phyloP scores from a whole-genome alignment of 345 rosid species.

The Aegle marmelos region DNA sequence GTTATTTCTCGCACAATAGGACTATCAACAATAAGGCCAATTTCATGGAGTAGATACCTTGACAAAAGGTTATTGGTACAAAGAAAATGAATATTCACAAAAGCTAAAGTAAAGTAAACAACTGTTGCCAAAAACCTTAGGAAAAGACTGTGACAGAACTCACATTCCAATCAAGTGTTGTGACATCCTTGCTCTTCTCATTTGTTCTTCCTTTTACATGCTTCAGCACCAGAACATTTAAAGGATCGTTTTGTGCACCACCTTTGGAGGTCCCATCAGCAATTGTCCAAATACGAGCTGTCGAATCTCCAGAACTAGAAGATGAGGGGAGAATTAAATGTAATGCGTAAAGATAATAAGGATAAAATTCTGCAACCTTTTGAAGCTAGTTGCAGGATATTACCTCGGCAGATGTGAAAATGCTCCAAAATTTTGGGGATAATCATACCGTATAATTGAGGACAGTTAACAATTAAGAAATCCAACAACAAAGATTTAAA shows the following conservation, averaged over 20 bases:
- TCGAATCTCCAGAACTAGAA: constrained; percentile 92
- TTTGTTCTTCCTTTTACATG: constrained; percentile 93
- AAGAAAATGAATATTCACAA: neutral
- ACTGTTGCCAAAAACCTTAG: neutral
- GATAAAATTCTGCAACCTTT: neutral
- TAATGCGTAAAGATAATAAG: neutral
- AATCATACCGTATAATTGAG: neutral
- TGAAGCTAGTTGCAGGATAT: neutral
- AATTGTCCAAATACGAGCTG: constrained; percentile 96
- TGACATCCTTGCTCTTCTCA: constrained; percentile 98
- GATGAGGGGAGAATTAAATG: constrained; percentile 4
- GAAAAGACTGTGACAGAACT: constrained; percentile 32
- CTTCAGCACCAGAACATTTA: constrained; percentile 67
- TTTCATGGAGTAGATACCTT: neutral
- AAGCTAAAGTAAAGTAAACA: neutral
- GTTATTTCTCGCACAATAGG: neutral
- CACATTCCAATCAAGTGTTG: constrained; percentile 99
- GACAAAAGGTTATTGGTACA: neutral
- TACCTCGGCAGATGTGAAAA: neutral
- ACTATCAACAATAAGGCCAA: neutral
- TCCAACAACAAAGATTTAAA: neutral
- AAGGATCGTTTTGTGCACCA: constrained; percentile 43
- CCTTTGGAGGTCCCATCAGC: constrained; percentile 58
- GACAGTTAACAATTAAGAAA: constrained; percentile 2
- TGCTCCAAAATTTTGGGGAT: neutral